These are phyloP conservation scores for Musa balbisiana DNA, from an alignment of 202 grass and related monocot species.

Conservation along the genomic window DNA sequence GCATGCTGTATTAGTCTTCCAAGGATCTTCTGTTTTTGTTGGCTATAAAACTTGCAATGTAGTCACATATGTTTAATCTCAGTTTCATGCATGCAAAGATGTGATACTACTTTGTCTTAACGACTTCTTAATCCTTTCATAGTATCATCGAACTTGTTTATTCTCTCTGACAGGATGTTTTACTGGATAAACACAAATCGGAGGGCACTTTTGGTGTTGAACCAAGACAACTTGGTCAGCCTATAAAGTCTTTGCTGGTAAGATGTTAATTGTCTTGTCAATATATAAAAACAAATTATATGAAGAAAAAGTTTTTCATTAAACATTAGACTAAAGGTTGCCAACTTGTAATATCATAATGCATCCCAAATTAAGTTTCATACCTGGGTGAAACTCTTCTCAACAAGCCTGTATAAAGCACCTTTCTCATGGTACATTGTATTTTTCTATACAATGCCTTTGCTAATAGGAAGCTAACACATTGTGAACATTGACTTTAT, in stretches of 20 bases:
- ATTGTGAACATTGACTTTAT: not conserved
- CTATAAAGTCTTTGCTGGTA: constrained; percentile 73
- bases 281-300: not conserved
- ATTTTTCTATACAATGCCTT: not conserved
- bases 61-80: not conserved
- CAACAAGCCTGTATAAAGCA: not conserved
- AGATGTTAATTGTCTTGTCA: not conserved
- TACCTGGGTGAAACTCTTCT: not conserved
- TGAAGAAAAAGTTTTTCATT: not conserved
- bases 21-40: not conserved
- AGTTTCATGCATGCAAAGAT: not conserved
- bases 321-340: not conserved
- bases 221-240: constrained; percentile 41
- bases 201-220: constrained; percentile 60
- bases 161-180: constrained; percentile 47
- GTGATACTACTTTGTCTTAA: not conserved
- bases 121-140: not conserved
- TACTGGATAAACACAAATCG: constrained; percentile 69
- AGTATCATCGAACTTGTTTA: not conserved
- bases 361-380: not conserved
- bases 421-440: not conserved
- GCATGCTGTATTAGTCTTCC: not conserved
- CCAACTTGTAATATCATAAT: not conserved
- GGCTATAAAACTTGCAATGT: not conserved
- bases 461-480: not conserved